Base-by-base conservation (phyloP, 768 basidiomycete genomes). In the Leucosporidium creatinivorum region DNA sequence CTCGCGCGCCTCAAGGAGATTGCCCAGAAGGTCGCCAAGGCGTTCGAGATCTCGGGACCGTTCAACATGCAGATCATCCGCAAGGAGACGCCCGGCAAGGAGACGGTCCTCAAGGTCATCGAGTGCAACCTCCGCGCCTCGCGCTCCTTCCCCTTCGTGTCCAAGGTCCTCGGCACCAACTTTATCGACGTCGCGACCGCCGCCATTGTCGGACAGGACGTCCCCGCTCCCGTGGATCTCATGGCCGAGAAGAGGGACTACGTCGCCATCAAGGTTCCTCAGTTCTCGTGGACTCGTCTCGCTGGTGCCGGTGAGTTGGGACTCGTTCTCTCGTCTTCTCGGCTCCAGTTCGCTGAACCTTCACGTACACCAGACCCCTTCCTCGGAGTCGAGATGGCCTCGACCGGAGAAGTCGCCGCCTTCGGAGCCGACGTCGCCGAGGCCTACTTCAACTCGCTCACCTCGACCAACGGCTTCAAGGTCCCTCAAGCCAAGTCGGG, bases 1-100 rank as follows among this genome's bases (percentile, higher is more conserved):
- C 86, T 99, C 81, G 82, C 82, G 13, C 90, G 93, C 66, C 82
- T 97, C 69, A 98, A 97, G 82, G 84, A 83, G 60, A 97, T 98
- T 68, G 91, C 94, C 0, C 85, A 90, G 79, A 97, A 96, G 81
- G 93, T 99, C 69, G 94, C 92, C 44, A 82, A 83, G 49, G 96
- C 93, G 15, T 96, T 98, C 79, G 83, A 96, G 75, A 98, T 99
- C 62, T 96, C 92, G 31, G 96, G 96, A 47, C 96, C 96, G 10
- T 99, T 86, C 86, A 99, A 99, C 79, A 99, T 99, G 93, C 96
- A 99, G 79, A 85, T 99, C 78, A 98, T 99, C 81, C 86, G 89
- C 77, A 91, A 91, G 77, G 82, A 82, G 17, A 79, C 84, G 3
- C 81, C 82, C 8, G 82, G 82, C 28, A 80, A 83, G 61, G 82